Evolutionary conservation across 1,139 yeast genomes (phyloP), one percentile per base, ranked within the genome.

Genomic region (Yamadazyma sp.): DNA sequence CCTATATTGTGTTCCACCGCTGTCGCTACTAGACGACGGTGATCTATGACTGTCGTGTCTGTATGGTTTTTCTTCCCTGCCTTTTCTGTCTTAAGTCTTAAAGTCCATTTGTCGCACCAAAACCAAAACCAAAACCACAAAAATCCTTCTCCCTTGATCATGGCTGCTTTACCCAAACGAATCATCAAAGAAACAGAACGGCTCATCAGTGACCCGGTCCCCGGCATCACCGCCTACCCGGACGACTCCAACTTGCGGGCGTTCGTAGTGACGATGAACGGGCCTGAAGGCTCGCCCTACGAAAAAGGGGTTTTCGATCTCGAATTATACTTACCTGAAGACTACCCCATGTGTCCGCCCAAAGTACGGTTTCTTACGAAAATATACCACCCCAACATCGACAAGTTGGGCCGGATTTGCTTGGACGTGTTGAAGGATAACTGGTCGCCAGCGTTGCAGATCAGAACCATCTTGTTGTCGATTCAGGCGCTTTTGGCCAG

Each of bases 401-500:
- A 92, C 61, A 80, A 94, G 58, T 73, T 92, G 50, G 98, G 98
- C 3, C 77, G 98, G 51, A 92, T 92, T 53, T 92, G 98, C 64
- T 76, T 92, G 42, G 98, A 92, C 61, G 97, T 92, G 34, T 74
- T 92, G 59, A 92, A 92, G 64, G 87, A 81, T 63, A 74, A 68
- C 64, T 92, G 98, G 98, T 86, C 96, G n/a, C 98, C 98, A 7
- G 98, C 98, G 0, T 73, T 91, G 46, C 98, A 92, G 61, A 92
- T 92, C 50, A 77, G 98, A 60, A 94, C 98, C n/a, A 86, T 92
- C 30, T 69, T 92, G 49, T 72, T 94, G 44, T 87, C 96, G 14
- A 86, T 92, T 46, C 98, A 94, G 63, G 98, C 98, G 0, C 69
- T 92, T 42, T 69, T 92, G 40, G 96, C 96, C 1, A 91, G 96